A percentile compares a stretch with the other conserved stretches of the same genome.
Evolutionary conservation across 805 yeast species (phyloP).

Genomic region (Starmera pachycereana): DNA sequence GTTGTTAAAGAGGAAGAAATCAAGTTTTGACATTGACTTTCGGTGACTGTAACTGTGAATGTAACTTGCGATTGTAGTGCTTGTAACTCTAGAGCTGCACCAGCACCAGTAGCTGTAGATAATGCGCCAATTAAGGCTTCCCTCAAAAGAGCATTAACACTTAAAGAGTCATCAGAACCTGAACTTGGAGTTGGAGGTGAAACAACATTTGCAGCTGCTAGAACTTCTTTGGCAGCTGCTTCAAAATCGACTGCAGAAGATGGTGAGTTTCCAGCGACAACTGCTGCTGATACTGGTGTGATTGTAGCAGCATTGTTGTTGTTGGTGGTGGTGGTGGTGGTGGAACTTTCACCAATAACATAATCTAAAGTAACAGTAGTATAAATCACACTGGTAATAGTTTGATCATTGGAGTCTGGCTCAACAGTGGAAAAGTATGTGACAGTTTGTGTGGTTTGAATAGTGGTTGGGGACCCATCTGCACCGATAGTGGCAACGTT

Average conservation of each 20-base stretch:
- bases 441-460: conserved; percentile 6
- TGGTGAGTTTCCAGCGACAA: background rate
- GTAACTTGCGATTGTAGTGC: conserved; percentile 3
- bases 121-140: background rate
- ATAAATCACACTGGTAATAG: conserved; percentile 2
- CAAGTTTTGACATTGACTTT: conserved; percentile 5
- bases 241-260: background rate
- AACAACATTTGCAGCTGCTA: background rate
- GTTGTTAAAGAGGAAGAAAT: conserved; percentile 1
- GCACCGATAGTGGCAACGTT: conserved; percentile 14
- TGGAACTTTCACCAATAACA: background rate
- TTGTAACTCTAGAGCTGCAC: background rate
- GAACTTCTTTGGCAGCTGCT: background rate
- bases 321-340: background rate
- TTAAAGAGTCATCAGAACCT: background rate
- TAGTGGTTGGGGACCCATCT: conserved; percentile 10
- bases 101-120: conserved; percentile 1
- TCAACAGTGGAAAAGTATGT: conserved; percentile 10
- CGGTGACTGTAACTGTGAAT: conserved; percentile 15
- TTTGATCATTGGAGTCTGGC: background rate
- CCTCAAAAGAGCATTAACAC: background rate
- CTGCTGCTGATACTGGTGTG: background rate
- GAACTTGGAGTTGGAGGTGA: too few species aligned
- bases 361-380: conserved; percentile 3
- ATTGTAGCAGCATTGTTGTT: background rate